Evolutionary conservation across 805 yeast genomes (phyloP), one percentile per base, ranked within the genome.

Genomic region (Kuraishia piskuri): DNA sequence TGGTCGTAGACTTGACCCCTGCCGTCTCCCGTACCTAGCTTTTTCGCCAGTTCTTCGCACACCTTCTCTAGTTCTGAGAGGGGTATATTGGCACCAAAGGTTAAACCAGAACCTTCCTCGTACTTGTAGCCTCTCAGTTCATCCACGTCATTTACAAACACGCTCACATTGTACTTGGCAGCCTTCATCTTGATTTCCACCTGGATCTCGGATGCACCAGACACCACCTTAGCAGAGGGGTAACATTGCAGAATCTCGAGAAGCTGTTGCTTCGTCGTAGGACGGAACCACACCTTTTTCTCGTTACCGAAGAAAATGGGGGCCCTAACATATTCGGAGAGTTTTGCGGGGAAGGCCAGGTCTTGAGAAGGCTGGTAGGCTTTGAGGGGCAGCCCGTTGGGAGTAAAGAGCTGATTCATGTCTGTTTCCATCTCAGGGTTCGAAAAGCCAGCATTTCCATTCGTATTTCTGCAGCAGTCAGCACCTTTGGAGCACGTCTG

Each of bases 191-290:
- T 73, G 25, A 72, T 72, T 57, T 75, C 80, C 37, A 75, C 74
- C 53, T 74, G 79, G 44, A 75, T 68, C 56, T 75, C 80, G 3
- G 77, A 72, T 1, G 79, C 77, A 50, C 80, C 80, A 22, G 74
- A 73, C 22, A 75, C 76, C 22, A 75, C 48, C 56, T 75, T 75
- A 12, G 70, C 61, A 37, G 55, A 52, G 3, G 78, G 77, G 55
- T 68, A 68, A 52, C 59, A 58, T 46, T 59, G 50, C 51, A 67
- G 64, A 26, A 75, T 57, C 24, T 68, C 66, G 3, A 69, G 59
- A 22, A 75, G 63, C 58, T 75, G 73, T 19, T 57, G 56, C 46
- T 71, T 67, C 9, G 74, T 67, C 19, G 69, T 63, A 10, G 80
- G 80, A 40, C 78, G 67, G 60, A 68, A 72, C 77, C 78, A 75